Base-by-base conservation (phyloP, 108 stramenopile species). In the Cyclotella atomus region DNA sequence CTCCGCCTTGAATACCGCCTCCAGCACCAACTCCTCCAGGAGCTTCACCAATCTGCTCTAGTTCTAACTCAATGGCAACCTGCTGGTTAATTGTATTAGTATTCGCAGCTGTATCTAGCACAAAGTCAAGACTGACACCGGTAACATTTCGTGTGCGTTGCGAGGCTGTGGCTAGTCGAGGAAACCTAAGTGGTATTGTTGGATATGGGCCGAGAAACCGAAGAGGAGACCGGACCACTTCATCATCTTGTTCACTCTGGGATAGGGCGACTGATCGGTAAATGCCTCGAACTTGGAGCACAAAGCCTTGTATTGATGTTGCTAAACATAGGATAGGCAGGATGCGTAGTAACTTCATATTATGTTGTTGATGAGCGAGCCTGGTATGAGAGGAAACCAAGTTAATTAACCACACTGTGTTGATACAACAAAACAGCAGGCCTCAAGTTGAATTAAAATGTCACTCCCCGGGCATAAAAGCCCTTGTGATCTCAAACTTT, bases 31-130 rank as follows among this genome's bases (percentile, higher is more conserved):
- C 71, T 23, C 91, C 91, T 9, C 81, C 85, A 7, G 87, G 70
- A 10, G 87, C 85, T 49, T 86, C 67, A 0, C 86, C 88, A 10
- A 87, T 77, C n/a, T 73, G 59, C 49, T 81, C 71, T 29, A 92
- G 65, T 0, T 65, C 27, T 67, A 92, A 76, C 67, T 89, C 88
- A 24, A 57, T 32, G 14, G 87, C 88, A 9, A 92, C 87, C 60
- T 85, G 87, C 23, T 50, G 70, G 54, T 89, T 84, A 25, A 92
- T 84, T 15, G 89, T 92, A 49, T 92, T 92, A 32, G 77, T 78
- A 56, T 92, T 92, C 19, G 91, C 85, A 2, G 86, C 91, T 12
- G 91, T 92, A 66, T 89, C 91, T 2, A 92, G 34, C 0, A 90
- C 76, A 67, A 90, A 92, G 70, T 92, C 91, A 32, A 92, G 76